These are phyloP conservation scores for Monoraphidium neglectum DNA, from an alignment of 139 green algal genomes.

Conservation along the genomic window DNA sequence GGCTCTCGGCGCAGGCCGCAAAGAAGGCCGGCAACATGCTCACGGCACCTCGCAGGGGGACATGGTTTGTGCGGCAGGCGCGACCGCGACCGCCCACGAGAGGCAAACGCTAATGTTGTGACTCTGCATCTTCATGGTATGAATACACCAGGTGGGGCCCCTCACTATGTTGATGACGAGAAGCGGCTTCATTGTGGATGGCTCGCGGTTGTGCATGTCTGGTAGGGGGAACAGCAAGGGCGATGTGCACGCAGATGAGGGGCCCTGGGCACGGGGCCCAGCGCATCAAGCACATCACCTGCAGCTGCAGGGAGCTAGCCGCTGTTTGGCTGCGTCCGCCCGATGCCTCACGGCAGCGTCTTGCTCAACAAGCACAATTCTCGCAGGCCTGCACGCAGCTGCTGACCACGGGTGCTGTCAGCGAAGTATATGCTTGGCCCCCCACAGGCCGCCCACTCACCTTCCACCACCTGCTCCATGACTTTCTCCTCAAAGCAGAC, in stretches of 20 bases:
- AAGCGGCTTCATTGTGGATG: conserved; percentile 46
- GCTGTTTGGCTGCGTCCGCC: too few species aligned
- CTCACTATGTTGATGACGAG: conserved; percentile 89
- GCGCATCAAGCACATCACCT: not conserved
- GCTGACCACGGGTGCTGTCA: not conserved
- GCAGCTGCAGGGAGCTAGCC: too few species aligned
- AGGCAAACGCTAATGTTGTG: not conserved
- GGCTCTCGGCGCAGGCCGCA: not conserved
- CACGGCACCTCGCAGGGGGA: not conserved
- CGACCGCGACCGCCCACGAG: not conserved
- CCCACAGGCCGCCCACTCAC: conserved; percentile 3
- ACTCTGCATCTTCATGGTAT: too few species aligned
- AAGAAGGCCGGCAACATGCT: not conserved
- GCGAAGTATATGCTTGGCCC: not conserved
- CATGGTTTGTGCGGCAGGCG: not conserved
- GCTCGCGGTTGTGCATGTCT: conserved; percentile 57
- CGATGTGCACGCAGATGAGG: not conserved
- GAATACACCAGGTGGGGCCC: not conserved
- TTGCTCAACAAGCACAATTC: too few species aligned
- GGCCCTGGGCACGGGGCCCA: too few species aligned
- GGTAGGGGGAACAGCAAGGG: not conserved
- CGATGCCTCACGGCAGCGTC: too few species aligned
- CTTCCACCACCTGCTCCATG: conserved; percentile 68
- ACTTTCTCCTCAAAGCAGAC: conserved; percentile 81
- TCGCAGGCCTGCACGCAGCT: not conserved